phyloP scores from a whole-genome alignment of 2,329 filamentous ascomycete species.

The Didymella sp. region DNA sequence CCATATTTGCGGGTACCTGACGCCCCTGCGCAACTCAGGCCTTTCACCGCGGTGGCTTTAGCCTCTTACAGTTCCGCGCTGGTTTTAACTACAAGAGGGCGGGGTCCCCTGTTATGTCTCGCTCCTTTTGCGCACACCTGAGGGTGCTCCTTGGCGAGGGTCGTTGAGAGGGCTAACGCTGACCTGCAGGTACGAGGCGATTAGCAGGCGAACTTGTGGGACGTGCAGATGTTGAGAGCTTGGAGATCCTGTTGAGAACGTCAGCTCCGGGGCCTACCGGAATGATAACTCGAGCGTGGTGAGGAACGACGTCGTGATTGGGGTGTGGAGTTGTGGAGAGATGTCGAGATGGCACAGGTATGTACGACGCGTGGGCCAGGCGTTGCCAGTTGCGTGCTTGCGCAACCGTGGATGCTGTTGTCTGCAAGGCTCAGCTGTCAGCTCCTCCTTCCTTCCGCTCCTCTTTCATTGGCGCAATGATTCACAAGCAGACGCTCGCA shows the following conservation, averaged over 20 bases:
- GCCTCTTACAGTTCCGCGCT: slow-evolving; percentile 14
- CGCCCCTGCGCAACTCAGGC: slow-evolving; percentile 3
- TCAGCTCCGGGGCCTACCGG: slow-evolving; percentile 9
- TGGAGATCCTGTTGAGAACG: slow-evolving; percentile 11
- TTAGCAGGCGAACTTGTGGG: slow-evolving; percentile 8
- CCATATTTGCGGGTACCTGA: slow-evolving; percentile 15
- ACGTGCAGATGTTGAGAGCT: slow-evolving; percentile 16
- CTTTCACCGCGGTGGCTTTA: slow-evolving; percentile 21
- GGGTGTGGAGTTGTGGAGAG: not conserved
- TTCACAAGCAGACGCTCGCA: not conserved
- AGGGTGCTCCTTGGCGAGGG: not conserved
- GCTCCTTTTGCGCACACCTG: not conserved
- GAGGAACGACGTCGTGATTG: slow-evolving; percentile 1
- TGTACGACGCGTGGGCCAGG: not conserved
- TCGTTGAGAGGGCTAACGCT: slow-evolving; percentile 14
- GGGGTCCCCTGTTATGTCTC: slow-evolving; percentile 9
- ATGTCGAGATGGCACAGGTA: slow-evolving; percentile 2
- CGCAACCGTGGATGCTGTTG: not conserved
- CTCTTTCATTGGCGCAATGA: not conserved
- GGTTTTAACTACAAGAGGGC: slow-evolving; percentile 19
- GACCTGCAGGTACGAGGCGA: slow-evolving; percentile 15
- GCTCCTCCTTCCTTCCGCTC: not conserved
- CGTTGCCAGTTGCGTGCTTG: not conserved
- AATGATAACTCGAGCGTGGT: slow-evolving; percentile 2
- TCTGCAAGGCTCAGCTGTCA: slow-evolving; percentile 1